Base-by-base conservation (phyloP, 768 basidiomycete species). In the Pholiota microspora region DNA sequence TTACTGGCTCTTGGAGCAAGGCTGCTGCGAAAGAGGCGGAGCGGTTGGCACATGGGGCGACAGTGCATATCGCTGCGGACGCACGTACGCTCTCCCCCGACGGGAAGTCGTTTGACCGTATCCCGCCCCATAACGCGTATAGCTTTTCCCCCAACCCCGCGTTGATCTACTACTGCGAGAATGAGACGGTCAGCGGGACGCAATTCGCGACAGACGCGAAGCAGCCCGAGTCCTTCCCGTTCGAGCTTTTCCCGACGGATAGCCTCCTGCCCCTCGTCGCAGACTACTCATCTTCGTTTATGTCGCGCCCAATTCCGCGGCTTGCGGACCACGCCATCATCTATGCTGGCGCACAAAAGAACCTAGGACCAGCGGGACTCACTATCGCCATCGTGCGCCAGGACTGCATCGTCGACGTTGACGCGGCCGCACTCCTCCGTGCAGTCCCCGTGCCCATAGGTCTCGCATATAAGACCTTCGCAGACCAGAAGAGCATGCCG, bases 341-440 rank as follows among this genome's bases (percentile, higher is more conserved):
- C 63, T 98, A 88, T 68, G 97, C 95, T 6, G 97, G 97, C 45
- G 97, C 90, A 21, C 97, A 99, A 74, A 99, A 99, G 78, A 99
- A 99, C 70, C 75, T 98, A 48, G 95, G 96, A 7, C 97, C 97
- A 2, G 87, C 97, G 0, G 97, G 97, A 1, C 75, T 97, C 21
- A 94, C 93, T 12, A 82, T 99, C 69, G 75, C 95, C 62, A 97
- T 99, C 73, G 92, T 98, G 18, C 84, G 92, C n/a, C 84, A 96
- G 55, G 94, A 97, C 72, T 88, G 95, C 67, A 77, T 98, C 65
- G 93, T 95, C 65, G 92, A 91, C 67, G 87, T 92, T 45, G 89
- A 94, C 62, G 85, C 84, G 2, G 89, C 92, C 0, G 81, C 84
- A 12, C 76, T 74, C 64, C 77, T 90, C 53, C 91, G 92, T 21